Conservation (phyloP, 176 grass and related monocot species). For the Musa beccarii region DNA sequence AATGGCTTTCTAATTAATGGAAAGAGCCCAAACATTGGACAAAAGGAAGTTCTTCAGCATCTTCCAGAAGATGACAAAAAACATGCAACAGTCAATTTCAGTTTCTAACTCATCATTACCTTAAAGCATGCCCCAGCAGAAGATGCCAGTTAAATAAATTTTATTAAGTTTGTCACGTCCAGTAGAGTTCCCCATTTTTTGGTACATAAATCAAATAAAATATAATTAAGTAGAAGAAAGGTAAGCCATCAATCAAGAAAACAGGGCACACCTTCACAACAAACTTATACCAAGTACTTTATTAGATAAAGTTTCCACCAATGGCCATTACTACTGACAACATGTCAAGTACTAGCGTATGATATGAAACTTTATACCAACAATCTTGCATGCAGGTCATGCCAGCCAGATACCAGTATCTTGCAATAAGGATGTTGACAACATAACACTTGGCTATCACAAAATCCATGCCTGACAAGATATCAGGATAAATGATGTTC, state of each 20-base stretch:
- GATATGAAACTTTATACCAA: not conserved
- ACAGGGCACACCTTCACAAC: not conserved
- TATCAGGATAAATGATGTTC: too few species aligned
- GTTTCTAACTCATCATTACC: not conserved
- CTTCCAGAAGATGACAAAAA: not conserved
- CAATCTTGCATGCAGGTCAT: too few species aligned
- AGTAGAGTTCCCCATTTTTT: not conserved
- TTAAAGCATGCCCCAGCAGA: too few species aligned
- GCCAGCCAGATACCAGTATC: too few species aligned
- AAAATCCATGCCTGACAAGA: too few species aligned
- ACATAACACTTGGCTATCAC: too few species aligned
- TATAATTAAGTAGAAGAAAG: not conserved
- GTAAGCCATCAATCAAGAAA: not conserved
- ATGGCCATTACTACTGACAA: not conserved
- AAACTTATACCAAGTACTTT: not conserved
- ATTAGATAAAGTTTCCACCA: not conserved
- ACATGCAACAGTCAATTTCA: not conserved
- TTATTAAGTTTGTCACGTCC: not conserved
- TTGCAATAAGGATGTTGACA: too few species aligned
- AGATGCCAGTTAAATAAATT: not conserved
- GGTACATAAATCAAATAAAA: not conserved
- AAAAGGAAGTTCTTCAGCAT: not conserved
- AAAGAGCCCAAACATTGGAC: slow-evolving; percentile 1
- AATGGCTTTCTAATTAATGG: not conserved
- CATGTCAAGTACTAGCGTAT: not conserved